phyloP scores from a whole-genome alignment of 2,329 filamentous ascomycete genomes.

The Rhynchosporium secalis region DNA sequence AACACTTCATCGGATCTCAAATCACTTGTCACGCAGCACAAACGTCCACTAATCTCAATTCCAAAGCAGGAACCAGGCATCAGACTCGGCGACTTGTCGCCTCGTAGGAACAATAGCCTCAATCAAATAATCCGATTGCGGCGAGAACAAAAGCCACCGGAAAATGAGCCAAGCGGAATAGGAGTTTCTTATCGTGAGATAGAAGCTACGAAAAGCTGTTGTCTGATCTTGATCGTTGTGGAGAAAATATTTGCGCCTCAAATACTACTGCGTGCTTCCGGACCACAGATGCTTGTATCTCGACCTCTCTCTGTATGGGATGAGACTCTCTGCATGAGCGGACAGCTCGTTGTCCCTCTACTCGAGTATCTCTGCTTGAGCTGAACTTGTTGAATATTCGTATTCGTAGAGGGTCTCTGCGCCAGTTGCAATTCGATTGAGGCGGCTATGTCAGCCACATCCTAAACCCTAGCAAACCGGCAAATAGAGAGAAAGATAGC shows the following conservation, averaged over 20 bases:
- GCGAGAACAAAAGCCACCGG: background rate
- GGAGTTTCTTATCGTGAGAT: background rate
- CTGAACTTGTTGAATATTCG: too few relatives aligned
- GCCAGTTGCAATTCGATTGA: background rate
- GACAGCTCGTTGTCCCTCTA: background rate
- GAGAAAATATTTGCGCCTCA: background rate
- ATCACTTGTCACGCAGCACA: background rate
- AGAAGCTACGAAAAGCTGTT: background rate
- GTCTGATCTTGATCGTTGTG: background rate
- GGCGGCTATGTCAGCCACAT: background rate
- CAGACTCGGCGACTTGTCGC: conserved; percentile 1
- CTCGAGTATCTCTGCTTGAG: too few relatives aligned
- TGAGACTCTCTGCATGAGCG: background rate
- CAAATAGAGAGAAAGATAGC: background rate
- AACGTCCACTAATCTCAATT: background rate
- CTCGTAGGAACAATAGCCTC: background rate
- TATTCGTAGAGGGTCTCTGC: too few relatives aligned
- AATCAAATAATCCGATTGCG: background rate
- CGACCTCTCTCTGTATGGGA: background rate
- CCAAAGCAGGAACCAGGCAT: background rate
- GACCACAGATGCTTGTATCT: background rate
- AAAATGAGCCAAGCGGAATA: background rate
- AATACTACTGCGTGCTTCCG: background rate
- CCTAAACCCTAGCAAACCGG: background rate
- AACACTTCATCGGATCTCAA: background rate